Base-by-base conservation (phyloP, 495 filamentous ascomycete genomes). In the Baudoinia panamericana region DNA sequence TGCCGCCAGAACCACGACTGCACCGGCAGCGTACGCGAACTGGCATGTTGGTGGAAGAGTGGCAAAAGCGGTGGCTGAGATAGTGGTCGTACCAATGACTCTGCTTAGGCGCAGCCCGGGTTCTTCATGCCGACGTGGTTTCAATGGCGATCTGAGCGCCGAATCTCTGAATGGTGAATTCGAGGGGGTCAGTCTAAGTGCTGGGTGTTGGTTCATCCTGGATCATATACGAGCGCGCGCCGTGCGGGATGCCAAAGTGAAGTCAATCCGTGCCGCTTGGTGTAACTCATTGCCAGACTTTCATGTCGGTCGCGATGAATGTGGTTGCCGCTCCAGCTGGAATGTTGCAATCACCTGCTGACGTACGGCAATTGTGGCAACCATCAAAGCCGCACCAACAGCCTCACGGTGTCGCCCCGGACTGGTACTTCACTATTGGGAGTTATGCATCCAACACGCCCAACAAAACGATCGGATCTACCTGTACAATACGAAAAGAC, bases 21-120 rank as follows among this genome's bases (percentile, higher is more conserved):
- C 88, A 28, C 90, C 92, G 8, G 90, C 90, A 45, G 84, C 86
- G 58, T 87, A 84, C 19, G 83, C 87, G 56, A 97, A 93, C 27
- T 70, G 71, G 45, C 64, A 62, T 35, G 70, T 74, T 23, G 79
- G 74, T 12, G 79, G 68, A 33, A 85, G 73, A 38, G 72, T 72
- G 53, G 92, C 87, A 58, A 97, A 93, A 37, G 78, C 86, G 59
- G 82, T 86, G 13, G 83, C 78, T 4, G 84, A 82, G 44, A 63
- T 72, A 40, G 83, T 86, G 10, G 87, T 92, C 13, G 85, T 87
- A 12, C 87, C 87, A 51, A 96, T 81, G 25, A 96, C 83, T 26
- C 30, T 51, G 17, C 31, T 46, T 24, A 51, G 23, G 1, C 32
- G 24, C 5, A 51, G 28, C 8, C 48, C 48, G 10, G 48, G 7